These are phyloP conservation scores for Phanerochaete carnosa DNA, from an alignment of 768 basidiomycete genomes.

Conservation along the genomic window DNA sequence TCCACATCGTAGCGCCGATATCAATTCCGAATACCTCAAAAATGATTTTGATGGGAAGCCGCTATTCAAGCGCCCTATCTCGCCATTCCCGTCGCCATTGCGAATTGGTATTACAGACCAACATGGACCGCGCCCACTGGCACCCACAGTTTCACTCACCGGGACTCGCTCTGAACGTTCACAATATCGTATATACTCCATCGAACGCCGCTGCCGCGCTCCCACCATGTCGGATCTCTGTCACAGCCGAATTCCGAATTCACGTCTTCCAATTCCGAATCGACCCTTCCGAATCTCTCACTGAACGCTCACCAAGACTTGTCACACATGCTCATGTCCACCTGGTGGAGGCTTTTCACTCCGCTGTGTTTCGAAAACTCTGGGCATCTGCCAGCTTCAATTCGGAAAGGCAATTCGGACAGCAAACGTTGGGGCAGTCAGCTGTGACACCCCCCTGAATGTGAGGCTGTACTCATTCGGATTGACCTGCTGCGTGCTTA, in stretches of 20 bases:
- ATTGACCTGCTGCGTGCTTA: neutral
- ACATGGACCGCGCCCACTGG: neutral
- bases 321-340: neutral
- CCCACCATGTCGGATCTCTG: neutral
- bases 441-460: neutral
- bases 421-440: neutral
- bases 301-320: neutral
- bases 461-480: neutral
- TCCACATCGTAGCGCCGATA: neutral
- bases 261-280: constrained; percentile 9
- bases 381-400: neutral
- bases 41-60: neutral
- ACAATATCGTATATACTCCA: neutral
- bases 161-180: neutral
- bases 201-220: neutral
- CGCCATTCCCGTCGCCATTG: neutral
- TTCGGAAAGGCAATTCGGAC: constrained; percentile 9
- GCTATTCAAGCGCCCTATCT: neutral
- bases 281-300: neutral
- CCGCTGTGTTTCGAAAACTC: neutral
- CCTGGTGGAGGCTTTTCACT: neutral
- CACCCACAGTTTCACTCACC: neutral
- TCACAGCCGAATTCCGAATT: constrained; percentile 5
- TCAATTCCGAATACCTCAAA: constrained; percentile 12
- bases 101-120: neutral